These are phyloP conservation scores for Picea glauca DNA, from an alignment of 75 land plant species.

Conservation along the genomic window DNA sequence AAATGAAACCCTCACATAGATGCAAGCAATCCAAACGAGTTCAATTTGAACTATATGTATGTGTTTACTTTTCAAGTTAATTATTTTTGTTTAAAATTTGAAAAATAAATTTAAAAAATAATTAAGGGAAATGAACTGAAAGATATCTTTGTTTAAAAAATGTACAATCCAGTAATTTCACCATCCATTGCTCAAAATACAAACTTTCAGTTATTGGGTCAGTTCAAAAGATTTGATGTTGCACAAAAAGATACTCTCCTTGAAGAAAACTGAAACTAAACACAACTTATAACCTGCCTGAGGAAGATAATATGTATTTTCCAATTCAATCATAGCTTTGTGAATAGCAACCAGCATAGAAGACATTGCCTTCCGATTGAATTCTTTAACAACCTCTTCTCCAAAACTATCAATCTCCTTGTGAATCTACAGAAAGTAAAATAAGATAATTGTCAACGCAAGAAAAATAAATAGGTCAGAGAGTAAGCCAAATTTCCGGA, in stretches of 20 bases:
- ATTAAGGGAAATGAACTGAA: neutral
- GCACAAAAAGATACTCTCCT: neutral
- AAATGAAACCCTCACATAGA: neutral
- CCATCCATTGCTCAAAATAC: neutral
- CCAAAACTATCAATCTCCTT: too few species aligned
- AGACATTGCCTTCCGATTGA: too few species aligned
- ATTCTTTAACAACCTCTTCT: too few species aligned
- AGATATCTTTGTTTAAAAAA: neutral
- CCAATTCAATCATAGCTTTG: constrained; percentile 45
- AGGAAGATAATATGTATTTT: constrained; percentile 46
- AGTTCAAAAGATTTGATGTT: neutral
- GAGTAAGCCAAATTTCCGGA: too few species aligned
- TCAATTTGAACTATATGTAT: neutral
- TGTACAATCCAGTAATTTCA: constrained; percentile 1
- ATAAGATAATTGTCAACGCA: too few species aligned
- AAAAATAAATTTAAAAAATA: too few species aligned
- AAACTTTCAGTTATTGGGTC: neutral
- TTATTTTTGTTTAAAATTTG: neutral
- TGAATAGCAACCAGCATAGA: constrained; percentile 38
- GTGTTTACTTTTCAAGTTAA: neutral
- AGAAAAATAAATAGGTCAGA: too few species aligned
- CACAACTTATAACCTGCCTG: constrained; percentile 27
- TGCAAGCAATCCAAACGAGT: neutral
- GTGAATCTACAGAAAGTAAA: too few species aligned
- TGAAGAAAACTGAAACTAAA: constrained; percentile 3